phyloP scores from a whole-genome alignment of 768 basidiomycete species.

The Leccinellum luteum region DNA sequence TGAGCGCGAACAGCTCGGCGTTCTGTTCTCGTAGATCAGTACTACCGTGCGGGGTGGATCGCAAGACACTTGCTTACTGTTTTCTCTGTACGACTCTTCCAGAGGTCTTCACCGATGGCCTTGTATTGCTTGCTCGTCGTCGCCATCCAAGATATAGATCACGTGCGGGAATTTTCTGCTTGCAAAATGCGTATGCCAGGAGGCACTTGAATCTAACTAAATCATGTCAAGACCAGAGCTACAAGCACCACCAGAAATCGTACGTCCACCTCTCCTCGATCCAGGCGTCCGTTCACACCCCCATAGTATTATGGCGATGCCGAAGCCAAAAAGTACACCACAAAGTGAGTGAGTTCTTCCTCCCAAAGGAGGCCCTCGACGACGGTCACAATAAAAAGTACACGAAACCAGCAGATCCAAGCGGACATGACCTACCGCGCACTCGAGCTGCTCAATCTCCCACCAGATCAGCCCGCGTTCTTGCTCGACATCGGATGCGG shows the following conservation, averaged over 20 bases:
- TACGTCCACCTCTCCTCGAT: conserved; percentile 31
- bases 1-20: conserved; percentile 94
- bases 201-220: background rate
- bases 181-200: background rate
- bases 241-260: conserved; percentile 88
- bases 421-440: conserved; percentile 97
- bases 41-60: conserved; percentile 16
- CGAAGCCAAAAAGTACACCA: conserved; percentile 95
- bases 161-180: conserved; percentile 17
- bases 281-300: background rate
- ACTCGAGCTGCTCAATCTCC: conserved; percentile 83
- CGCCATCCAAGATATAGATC: conserved; percentile 47
- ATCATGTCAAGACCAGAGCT: conserved; percentile 86
- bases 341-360: conserved; percentile 59
- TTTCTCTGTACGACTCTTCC: conserved; percentile 94
- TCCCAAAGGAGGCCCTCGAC: background rate
- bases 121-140: conserved; percentile 83
- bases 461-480: conserved; percentile 75
- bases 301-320: conserved; percentile 91
- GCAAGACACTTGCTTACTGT: conserved; percentile 54
- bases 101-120: conserved; percentile 88
- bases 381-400: conserved; percentile 52
- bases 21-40: conserved; percentile 56
- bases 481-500: conserved; percentile 97
- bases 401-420: conserved; percentile 95